phyloP scores from a whole-genome alignment of 176 grass and related monocot genomes.

The Eragrostis curvula region DNA sequence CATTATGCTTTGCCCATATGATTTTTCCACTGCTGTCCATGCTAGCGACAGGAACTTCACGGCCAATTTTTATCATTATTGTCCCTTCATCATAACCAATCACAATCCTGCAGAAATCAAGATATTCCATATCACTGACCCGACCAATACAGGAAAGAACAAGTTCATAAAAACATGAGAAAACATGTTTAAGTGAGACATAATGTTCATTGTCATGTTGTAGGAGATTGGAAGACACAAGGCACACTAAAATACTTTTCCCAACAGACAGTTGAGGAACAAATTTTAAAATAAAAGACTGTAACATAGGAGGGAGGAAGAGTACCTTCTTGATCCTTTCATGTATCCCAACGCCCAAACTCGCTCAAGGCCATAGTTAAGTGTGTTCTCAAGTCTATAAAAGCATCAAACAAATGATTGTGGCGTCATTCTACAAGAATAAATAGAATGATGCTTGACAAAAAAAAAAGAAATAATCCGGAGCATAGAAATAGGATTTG shows the following conservation, averaged over 20 bases:
- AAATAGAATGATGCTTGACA: constrained; percentile 20
- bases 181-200: constrained; percentile 9
- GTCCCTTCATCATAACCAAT: constrained; percentile 99
- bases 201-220: neutral
- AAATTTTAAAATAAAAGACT: constrained; percentile 1
- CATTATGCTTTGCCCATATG: constrained; percentile 99
- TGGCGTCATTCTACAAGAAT: constrained; percentile 10
- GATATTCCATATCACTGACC: constrained; percentile 13
- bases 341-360: constrained; percentile 98
- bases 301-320: neutral
- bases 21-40: constrained; percentile 99
- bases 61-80: constrained; percentile 99
- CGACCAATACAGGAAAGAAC: constrained; percentile 27
- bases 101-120: constrained; percentile 66
- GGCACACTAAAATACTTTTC: neutral
- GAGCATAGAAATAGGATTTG: neutral
- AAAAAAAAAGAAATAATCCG: constrained; percentile 24
- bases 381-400: constrained; percentile 93
- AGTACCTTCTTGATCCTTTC: constrained; percentile 93
- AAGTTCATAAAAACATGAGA: constrained; percentile 24
- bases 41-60: constrained; percentile 97
- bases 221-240: neutral
- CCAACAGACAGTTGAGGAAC: constrained; percentile 4
- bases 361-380: constrained; percentile 96
- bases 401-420: constrained; percentile 31